Base-by-base conservation (phyloP, 257 asterid genomes). In the Fraxinus cuspidata region DNA sequence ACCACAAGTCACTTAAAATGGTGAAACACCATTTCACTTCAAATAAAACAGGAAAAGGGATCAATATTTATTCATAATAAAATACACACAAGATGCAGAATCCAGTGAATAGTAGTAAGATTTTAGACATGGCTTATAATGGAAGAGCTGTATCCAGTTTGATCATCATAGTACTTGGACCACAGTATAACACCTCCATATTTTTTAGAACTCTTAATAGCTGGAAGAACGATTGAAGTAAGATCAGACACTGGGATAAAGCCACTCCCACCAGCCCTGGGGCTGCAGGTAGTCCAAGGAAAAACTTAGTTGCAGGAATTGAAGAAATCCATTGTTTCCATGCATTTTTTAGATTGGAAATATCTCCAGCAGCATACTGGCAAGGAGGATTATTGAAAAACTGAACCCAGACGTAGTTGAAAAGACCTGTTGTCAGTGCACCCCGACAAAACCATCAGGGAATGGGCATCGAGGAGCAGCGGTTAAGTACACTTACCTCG, bases 141-240 rank as follows among this genome's bases (percentile, higher is more conserved):
- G 27, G 90, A 73, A 81, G 87, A 83, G 79, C 92, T 89, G 47
- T 91, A 91, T 12, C 88, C 88, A 85, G 83, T 83, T 72, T 87
- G 71, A 74, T 84, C 88, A 76, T 89, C 91, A 80, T 86, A 86
- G 81, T 86, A 89, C 73, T 84, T 91, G 53, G 92, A 85, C 92
- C 92, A 88, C 0, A 91, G 84, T 94, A 89, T 91, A 3, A 88
- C 90, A 15, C 94, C 92, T 71, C 94, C 94, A 80, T 87, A 91
- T 79, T 85, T 88, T 3, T 71, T 18, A n/a, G 90, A 86, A 0
- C 88, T 86, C 84, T 87, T 87, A 58, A 86, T 80, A 5, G 81
- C 88, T 6, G 94, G 97, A 64, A 89, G 90, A 25, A 90, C 93
- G 5, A 51, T 70, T 0, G 87, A 83, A 11, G 37, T 85, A 70